A percentile compares a stretch with the other conserved stretches of the same genome.
Conservation (phyloP, 441 rosid species). For the Corymbia citriodora region DNA sequence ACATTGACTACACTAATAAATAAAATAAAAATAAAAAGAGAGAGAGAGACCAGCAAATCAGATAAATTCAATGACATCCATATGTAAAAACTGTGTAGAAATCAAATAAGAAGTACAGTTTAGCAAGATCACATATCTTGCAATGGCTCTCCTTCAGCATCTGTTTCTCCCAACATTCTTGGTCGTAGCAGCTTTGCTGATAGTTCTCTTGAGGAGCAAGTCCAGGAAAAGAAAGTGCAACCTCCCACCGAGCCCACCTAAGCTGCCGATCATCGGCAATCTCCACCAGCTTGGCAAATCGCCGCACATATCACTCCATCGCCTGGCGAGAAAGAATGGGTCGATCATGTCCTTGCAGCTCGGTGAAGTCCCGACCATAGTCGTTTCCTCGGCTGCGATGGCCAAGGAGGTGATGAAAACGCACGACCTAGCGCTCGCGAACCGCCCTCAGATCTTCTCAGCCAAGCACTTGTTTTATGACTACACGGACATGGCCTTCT, state of each 20-base stretch:
- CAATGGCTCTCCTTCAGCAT: conserved; percentile 22
- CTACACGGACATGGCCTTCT: conserved; percentile 10
- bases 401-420: conserved; percentile 21
- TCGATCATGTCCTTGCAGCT: conserved; percentile 23
- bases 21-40: background rate
- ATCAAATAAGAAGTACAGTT: background rate
- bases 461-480: conserved; percentile 1
- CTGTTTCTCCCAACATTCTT: conserved; percentile 17
- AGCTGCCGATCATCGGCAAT: conserved; percentile 30
- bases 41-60: background rate
- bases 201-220: conserved; percentile 4
- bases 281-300: conserved; percentile 24
- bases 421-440: conserved; percentile 13
- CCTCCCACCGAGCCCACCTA: conserved; percentile 37
- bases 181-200: conserved; percentile 7
- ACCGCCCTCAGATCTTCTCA: conserved; percentile 17
- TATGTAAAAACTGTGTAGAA: background rate
- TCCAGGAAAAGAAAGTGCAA: conserved; percentile 5
- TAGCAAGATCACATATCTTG: background rate
- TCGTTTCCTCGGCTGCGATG: conserved; percentile 28
- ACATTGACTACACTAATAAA: background rate
- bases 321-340: conserved; percentile 22
- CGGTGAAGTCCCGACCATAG: conserved; percentile 15
- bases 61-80: background rate
- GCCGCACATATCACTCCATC: conserved; percentile 16